phyloP scores from a whole-genome alignment of 2,329 filamentous ascomycete species.

The Orbilia quercus region DNA sequence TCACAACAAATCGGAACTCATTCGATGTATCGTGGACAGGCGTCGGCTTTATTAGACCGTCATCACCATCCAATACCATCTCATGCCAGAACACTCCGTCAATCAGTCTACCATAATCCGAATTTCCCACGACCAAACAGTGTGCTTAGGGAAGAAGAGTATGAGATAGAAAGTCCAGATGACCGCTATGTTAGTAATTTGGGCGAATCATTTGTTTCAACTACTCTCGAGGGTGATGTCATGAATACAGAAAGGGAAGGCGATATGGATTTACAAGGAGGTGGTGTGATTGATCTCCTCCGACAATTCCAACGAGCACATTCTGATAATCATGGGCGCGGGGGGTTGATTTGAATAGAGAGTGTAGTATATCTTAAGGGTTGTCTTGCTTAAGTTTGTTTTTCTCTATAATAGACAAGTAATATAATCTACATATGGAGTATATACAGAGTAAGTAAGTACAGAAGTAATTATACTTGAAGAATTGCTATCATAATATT shows the following conservation, averaged over 20 bases:
- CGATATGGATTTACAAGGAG: constrained; percentile 40
- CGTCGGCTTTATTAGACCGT: constrained; percentile 78
- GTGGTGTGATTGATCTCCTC: constrained; percentile 52
- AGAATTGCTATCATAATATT: too few relatives aligned
- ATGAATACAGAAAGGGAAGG: constrained; percentile 15
- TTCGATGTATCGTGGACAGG: constrained; percentile 73
- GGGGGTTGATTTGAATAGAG: constrained; percentile 33
- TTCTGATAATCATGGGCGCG: constrained; percentile 51
- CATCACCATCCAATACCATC: constrained; percentile 75
- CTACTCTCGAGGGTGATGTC: constrained; percentile 60
- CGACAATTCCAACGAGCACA: constrained; percentile 50
- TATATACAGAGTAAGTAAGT: too few relatives aligned
- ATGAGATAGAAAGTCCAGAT: constrained; percentile 58
- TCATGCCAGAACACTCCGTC: constrained; percentile 63
- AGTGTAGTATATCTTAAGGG: neutral
- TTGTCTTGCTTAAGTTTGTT: too few relatives aligned
- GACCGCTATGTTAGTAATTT: constrained; percentile 69
- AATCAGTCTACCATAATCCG: constrained; percentile 65
- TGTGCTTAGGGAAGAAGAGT: constrained; percentile 68
- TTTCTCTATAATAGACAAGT: too few relatives aligned
- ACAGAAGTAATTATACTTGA: too few relatives aligned
- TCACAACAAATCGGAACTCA: constrained; percentile 58
- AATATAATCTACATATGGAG: too few relatives aligned
- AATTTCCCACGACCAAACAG: constrained; percentile 65
- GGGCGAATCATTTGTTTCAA: constrained; percentile 70